phyloP scores from a whole-genome alignment of 2,329 filamentous ascomycete genomes.

The Cephalotrichum gorgonifer region DNA sequence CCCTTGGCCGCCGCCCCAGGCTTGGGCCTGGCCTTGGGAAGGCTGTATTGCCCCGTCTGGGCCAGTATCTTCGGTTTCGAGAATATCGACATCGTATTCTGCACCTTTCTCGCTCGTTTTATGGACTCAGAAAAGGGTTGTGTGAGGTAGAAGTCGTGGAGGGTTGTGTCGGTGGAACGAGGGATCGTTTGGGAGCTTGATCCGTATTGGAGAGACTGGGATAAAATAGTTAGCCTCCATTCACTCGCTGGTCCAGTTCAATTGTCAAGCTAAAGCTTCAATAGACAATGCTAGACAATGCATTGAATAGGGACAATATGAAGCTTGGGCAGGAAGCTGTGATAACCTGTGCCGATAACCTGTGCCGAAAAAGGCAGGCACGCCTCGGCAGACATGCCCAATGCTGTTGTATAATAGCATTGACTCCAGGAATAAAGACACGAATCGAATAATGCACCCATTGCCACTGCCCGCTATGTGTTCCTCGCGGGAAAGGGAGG shows the following conservation, averaged over 20 bases:
- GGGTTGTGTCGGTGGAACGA: conserved; percentile 30
- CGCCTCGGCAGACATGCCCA: too few species aligned
- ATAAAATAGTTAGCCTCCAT: not conserved
- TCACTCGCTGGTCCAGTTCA: too few species aligned
- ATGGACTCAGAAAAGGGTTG: conserved; percentile 34
- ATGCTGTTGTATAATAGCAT: too few species aligned
- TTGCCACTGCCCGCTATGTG: too few species aligned
- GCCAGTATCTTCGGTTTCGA: conserved; percentile 11
- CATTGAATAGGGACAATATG: not conserved
- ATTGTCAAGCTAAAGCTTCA: not conserved
- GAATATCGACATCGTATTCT: conserved; percentile 41
- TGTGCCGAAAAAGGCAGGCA: too few species aligned
- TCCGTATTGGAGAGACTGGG: conserved; percentile 44
- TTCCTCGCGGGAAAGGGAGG: conserved; percentile 3
- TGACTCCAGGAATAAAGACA: too few species aligned
- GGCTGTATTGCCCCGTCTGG: not conserved
- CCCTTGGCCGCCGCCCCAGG: conserved; percentile 1
- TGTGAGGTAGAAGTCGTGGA: conserved; percentile 47
- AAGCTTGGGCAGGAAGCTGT: too few species aligned
- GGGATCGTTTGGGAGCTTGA: conserved; percentile 36
- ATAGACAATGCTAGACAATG: too few species aligned
- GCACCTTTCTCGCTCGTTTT: conserved; percentile 34
- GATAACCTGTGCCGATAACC: too few species aligned
- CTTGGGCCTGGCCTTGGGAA: not conserved
- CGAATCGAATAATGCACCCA: too few species aligned